Evolutionary conservation across 2,329 filamentous ascomycete genomes (phyloP).

Genomic region (Xylariales sp.): DNA sequence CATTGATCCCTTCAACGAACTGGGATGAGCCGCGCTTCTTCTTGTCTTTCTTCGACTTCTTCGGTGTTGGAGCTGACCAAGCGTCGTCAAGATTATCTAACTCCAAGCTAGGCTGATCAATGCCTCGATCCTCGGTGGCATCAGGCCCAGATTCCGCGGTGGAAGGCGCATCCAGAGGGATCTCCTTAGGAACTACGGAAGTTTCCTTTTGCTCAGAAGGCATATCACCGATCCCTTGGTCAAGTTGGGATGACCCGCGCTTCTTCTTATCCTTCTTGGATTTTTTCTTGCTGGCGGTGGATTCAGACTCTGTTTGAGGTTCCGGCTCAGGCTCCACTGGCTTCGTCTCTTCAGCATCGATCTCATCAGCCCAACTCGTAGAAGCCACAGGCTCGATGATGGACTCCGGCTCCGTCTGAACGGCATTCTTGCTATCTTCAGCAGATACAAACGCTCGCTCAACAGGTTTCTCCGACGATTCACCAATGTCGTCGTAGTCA

Average conservation of each 20-base stretch:
- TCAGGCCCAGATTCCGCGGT: slow-evolving; percentile 8
- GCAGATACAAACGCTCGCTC: not conserved
- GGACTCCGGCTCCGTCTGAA: slow-evolving; percentile 6
- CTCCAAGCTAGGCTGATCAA: slow-evolving; percentile 8
- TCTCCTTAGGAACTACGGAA: slow-evolving; percentile 3
- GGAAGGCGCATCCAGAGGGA: not conserved
- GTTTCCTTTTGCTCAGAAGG: slow-evolving; percentile 8
- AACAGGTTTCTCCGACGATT: not conserved
- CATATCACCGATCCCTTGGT: slow-evolving; percentile 8
- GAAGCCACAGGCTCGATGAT: not conserved
- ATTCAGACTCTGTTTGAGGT: slow-evolving; percentile 7
- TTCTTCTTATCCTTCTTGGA: slow-evolving; percentile 21
- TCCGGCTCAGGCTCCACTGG: slow-evolving; percentile 4
- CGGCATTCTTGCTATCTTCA: not conserved
- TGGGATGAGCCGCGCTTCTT: slow-evolving; percentile 25
- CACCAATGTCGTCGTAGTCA: slow-evolving; percentile 3
- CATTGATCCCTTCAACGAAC: slow-evolving; percentile 11
- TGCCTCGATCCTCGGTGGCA: slow-evolving; percentile 3
- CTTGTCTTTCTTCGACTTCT: slow-evolving; percentile 10
- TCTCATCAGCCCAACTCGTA: slow-evolving; percentile 9
- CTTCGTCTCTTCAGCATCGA: slow-evolving; percentile 8
- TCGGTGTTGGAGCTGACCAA: slow-evolving; percentile 1
- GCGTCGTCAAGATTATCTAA: slow-evolving; percentile 8
- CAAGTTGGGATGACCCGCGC: slow-evolving; percentile 14
- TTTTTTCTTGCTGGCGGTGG: slow-evolving; percentile 15